Evolutionary conservation across 306 rosid species (phyloP), one percentile per base, ranked within the genome.

Genomic region (Vigna hirtella): DNA sequence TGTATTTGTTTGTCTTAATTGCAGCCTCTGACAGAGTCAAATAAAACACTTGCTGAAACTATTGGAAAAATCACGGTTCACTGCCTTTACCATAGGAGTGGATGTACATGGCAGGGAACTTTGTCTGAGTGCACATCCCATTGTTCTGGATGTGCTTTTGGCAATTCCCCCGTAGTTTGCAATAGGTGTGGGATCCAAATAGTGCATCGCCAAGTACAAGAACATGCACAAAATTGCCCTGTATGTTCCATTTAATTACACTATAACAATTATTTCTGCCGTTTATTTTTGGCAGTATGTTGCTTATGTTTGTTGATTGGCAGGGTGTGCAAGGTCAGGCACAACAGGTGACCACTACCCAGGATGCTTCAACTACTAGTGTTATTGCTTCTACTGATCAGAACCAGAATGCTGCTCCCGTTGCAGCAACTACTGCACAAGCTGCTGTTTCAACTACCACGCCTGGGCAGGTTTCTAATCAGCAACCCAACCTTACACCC

Each of bases 31-130:
- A 69, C 69, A 12, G 99, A 93, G 77, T 86, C 94, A 18, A 91
- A 96, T 73, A 93, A 93, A 73, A 6, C 89, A 4, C 91, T 96
- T 62, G 97, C 98, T 52, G 99, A 93, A 76, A 90, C 93, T 64
- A 93, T 96, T 69, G 96, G 98, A n/a, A 91, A 90, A 71, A 85
- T 96, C 76, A 82, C 86, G n/a, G 99, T 96, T 85, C 99, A 91
- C 84, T 96, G 99, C 82, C 77, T 93, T 11, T 96, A 82, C 76
- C 97, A 96, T 34, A 87, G 97, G 86, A 96, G 99, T 50, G 99
- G 99, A 58, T 96, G 99, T 87, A 71, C 91, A 32, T 96, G 99
- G 98, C 97, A 93, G 79, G 99, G 99, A 53, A 85, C 94, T 51
- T 79, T 96, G 77, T 86, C 96, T 15, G 98, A 93, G 45, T 90